Evolutionary conservation across 768 basidiomycete genomes (phyloP).

Genomic region (Hericium erinaceus): DNA sequence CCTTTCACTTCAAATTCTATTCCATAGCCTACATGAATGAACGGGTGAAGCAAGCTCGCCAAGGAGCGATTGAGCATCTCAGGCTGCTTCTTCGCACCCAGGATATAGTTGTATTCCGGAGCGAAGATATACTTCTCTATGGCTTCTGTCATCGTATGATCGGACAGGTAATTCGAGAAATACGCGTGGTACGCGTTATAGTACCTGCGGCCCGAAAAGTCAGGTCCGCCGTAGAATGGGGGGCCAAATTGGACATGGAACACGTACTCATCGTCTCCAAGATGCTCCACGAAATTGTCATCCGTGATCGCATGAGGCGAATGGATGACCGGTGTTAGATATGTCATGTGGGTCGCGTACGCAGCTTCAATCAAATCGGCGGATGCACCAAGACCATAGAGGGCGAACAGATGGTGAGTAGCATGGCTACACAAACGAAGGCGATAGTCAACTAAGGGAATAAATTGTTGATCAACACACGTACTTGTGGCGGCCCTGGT

Average conservation of each 20-base stretch:
- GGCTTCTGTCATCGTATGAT: constrained; percentile 32
- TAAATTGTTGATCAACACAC: neutral
- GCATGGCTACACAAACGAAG: constrained; percentile 32
- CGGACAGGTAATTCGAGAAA: constrained; percentile 33
- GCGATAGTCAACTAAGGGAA: no score
- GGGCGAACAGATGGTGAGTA: constrained; percentile 46
- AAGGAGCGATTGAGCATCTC: constrained; percentile 51
- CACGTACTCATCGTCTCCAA: constrained; percentile 46
- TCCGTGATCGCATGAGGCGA: constrained; percentile 37
- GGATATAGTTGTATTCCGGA: constrained; percentile 34
- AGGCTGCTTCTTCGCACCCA: constrained; percentile 26
- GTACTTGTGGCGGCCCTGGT: constrained; percentile 23
- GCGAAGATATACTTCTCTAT: constrained; percentile 60
- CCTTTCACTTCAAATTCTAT: constrained; percentile 54
- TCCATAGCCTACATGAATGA: constrained; percentile 58
- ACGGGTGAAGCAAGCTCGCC: constrained; percentile 49
- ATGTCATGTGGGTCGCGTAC: constrained; percentile 29
- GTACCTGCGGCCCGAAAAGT: constrained; percentile 24
- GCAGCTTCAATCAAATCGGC: constrained; percentile 29
- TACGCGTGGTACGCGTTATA: constrained; percentile 53
- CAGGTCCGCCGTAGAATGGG: no score
- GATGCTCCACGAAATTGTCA: constrained; percentile 42
- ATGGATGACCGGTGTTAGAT: constrained; percentile 26
- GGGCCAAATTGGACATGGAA: no score
- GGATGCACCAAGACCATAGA: constrained; percentile 51